phyloP scores from a whole-genome alignment of 192 early-diverging fungal species.

The Mortierella hygrophila region DNA sequence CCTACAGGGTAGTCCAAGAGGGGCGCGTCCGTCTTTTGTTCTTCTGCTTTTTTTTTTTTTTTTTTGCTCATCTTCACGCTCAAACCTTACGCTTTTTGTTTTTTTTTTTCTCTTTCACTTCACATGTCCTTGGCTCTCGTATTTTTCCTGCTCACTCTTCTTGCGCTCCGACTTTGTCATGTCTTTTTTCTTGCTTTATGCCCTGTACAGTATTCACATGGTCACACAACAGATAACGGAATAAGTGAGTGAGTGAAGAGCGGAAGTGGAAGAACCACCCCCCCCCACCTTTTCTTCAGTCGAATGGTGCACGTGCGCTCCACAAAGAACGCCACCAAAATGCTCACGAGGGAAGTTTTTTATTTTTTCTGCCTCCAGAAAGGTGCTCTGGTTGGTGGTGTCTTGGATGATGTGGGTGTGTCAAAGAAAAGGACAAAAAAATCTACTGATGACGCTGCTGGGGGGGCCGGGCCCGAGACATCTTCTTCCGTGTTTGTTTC shows the following conservation, averaged over 20 bases:
- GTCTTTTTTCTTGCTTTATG: not conserved
- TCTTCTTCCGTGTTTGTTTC: slow-evolving; percentile 1
- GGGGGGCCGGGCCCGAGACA: too few species aligned
- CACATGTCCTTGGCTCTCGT: not conserved
- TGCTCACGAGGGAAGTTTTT: too few species aligned
- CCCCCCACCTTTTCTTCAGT: too few species aligned
- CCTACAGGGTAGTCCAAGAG: too few species aligned
- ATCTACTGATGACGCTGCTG: not conserved
- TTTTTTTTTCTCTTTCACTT: too few species aligned
- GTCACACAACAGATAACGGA: not conserved
- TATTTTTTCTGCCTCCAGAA: not conserved
- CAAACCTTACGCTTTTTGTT: too few species aligned
- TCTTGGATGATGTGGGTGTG: not conserved
- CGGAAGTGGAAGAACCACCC: too few species aligned
- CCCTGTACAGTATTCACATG: not conserved
- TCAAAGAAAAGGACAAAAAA: not conserved
- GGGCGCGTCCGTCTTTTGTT: too few species aligned
- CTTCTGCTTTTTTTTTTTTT: too few species aligned
- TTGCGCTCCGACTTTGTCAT: not conserved
- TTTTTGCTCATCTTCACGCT: not conserved
- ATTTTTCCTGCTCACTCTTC: not conserved
- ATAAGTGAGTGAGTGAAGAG: not conserved
- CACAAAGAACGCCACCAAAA: too few species aligned
- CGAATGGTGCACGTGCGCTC: too few species aligned
- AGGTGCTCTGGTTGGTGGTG: not conserved